Base-by-base conservation (phyloP, 2,329 filamentous ascomycete species). In the Akanthomyces lecanii region DNA sequence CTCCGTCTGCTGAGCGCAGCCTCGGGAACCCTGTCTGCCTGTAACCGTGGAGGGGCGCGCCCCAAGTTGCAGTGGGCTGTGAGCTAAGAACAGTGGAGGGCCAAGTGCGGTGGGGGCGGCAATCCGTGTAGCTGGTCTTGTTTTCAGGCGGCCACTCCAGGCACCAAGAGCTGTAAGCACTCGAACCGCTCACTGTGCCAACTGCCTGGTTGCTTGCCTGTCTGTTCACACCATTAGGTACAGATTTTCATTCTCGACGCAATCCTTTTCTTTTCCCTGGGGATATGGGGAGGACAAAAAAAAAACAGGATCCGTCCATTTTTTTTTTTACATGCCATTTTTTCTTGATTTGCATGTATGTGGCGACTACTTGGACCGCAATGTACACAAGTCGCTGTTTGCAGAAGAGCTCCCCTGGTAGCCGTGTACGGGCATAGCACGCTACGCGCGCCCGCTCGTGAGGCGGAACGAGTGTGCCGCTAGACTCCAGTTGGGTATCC, bases 11-110 rank as follows among this genome's bases (percentile, higher is more conserved):
- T 30, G 25, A 48, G 8, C 50, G 33, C 30, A 36, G 50, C 50
- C 50, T 52, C 16, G 33, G 30, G 33, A 52, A 30, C 53, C 53
- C 53, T 55, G 53, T 44, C 53, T 38, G 38, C 23, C 53, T 55
- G 53, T 55, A 44, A 55, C 53, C 38, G 23, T 30, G 53, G n/a
- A 55, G 28, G 50, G 53, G 40, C 14, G 53, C 23, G 38, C 53
- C 23, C 53, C 42, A 51, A 55, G 40, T 36, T 55, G 30, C 38
- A 44, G 53, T 55, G 53, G 53, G 25, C 10, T 16, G 3, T 5
- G 38, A 21, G n/a, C 30, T 40, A 54, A 16, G 38, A 40, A 53
- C 38, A 42, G 52, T 54, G 52, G 51, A 25, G 11, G 28, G 18
- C 4, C 14, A 28, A 21, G 53, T 55, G 38, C 11, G 23, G 52